Evolutionary conservation across 768 basidiomycete genomes (phyloP).

Genomic region (Phanerodontia chrysosporium): DNA sequence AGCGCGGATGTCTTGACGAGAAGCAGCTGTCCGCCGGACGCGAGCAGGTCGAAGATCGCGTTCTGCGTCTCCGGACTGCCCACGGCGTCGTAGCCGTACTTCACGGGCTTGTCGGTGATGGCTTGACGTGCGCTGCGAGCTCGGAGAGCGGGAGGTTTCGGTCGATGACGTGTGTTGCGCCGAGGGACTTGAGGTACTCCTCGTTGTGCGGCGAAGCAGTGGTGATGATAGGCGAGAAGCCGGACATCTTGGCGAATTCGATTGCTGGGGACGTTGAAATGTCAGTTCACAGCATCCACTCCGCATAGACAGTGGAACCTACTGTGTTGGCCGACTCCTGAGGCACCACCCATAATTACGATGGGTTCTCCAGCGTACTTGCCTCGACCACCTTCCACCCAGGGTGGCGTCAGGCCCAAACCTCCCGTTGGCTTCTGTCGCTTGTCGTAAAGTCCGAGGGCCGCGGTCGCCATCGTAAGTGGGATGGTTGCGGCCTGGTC

Average conservation of each 20-base stretch:
- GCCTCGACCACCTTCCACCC: slow-evolving; percentile 11
- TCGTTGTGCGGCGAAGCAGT: slow-evolving; percentile 24
- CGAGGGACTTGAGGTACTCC: slow-evolving; percentile 20
- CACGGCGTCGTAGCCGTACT: slow-evolving; percentile 23
- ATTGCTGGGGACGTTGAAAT: slow-evolving; percentile 12
- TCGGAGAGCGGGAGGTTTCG: slow-evolving; percentile 9
- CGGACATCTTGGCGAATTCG: slow-evolving; percentile 21
- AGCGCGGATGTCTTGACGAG: slow-evolving; percentile 10
- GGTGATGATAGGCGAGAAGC: slow-evolving; percentile 27
- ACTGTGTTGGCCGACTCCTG: slow-evolving; percentile 37
- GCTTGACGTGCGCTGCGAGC: slow-evolving; percentile 5
- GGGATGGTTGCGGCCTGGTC: slow-evolving; percentile 29
- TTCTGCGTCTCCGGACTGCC: slow-evolving; percentile 18
- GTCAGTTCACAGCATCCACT: neutral
- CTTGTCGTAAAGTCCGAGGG: slow-evolving; percentile 13
- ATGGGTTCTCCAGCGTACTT: slow-evolving; percentile 29
- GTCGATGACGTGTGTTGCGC: slow-evolving; percentile 27
- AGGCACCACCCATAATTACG: slow-evolving; percentile 35
- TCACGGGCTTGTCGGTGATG: slow-evolving; percentile 18
- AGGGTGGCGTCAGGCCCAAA: neutral
- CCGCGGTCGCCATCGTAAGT: slow-evolving; percentile 24
- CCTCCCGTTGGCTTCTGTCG: slow-evolving; percentile 2
- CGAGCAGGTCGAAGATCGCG: slow-evolving; percentile 18
- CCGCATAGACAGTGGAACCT: too few species aligned
- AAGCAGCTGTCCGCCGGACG: slow-evolving; percentile 20